Conservation (phyloP, 352 stramenopile species). For the Nothophytophthora sp. region DNA sequence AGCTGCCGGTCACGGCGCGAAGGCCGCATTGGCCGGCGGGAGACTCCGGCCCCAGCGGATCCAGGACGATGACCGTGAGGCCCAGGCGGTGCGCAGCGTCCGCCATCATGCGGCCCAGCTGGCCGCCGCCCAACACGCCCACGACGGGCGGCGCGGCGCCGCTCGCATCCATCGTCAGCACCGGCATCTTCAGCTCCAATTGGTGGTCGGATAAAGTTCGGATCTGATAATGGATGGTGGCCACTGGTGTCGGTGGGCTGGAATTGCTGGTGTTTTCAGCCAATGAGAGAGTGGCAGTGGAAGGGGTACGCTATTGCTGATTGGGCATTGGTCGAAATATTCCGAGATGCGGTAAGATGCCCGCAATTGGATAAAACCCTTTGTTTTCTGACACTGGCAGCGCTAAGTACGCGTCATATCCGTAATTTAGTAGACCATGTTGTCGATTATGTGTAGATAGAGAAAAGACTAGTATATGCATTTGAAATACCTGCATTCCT, state of each 20-base stretch:
- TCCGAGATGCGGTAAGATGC: too few species aligned
- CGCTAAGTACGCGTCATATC: too few species aligned
- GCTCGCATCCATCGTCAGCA: conserved; percentile 41
- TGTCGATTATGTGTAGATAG: too few species aligned
- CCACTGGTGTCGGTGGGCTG: not conserved
- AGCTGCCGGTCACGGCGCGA: conserved; percentile 74
- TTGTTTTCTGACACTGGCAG: too few species aligned
- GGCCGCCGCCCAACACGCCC: conserved; percentile 95
- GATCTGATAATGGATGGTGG: not conserved
- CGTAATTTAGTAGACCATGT: too few species aligned
- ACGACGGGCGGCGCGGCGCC: conserved; percentile 65
- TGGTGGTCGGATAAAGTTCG: not conserved
- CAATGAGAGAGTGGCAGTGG: too few species aligned
- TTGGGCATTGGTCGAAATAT: too few species aligned
- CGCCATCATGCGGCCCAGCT: conserved; percentile 99
- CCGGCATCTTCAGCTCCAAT: conserved; percentile 35
- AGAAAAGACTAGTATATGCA: too few species aligned
- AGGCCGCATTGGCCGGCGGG: conserved; percentile 76
- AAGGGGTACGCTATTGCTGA: too few species aligned
- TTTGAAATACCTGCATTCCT: too few species aligned
- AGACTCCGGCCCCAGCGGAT: conserved; percentile 81
- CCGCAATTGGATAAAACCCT: too few species aligned
- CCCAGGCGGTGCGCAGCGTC: conserved; percentile 94
- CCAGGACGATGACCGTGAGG: conserved; percentile 93
- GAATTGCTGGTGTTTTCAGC: not conserved